Evolutionary conservation across 164 flowering plant species (phyloP), one percentile per base, ranked within the genome.

Genomic region (Buxus sempervirens): DNA sequence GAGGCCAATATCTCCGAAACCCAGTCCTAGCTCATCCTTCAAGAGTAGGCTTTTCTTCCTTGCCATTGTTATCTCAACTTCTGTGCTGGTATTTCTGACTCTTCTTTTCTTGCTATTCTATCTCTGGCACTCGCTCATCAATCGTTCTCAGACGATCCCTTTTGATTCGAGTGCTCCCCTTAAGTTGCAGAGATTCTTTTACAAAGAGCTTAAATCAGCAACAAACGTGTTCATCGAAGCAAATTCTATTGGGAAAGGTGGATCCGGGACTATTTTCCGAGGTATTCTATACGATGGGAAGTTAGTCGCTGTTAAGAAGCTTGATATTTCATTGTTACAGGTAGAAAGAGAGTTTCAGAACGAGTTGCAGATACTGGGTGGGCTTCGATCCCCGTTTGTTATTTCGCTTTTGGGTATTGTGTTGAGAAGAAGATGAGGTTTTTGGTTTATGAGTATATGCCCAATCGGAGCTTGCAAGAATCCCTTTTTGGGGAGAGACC

Each of bases 351-450:
- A 95, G 82, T 94, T 94, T 62, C 97, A 85, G 70, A 96, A 88
- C 68, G 99, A 96, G 87, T 54, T 93, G 62, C 89, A 84, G 81
- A 83, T 93, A 32, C 90, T 96, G 9, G 89, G 1, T 81, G n/a
- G n/a, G n/a, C n/a, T n/a, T n/a, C n/a, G n/a, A n/a, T n/a, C n/a
- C n/a, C n/a, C n/a, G n/a, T n/a, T 83, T 70, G 64, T 93, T 49
- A 95, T 96, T 15, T 72, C 88, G 3, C 83, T 93, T 7, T 69
- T 96, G 99, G 99, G 0, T 96, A 82, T 65, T 93, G 95, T 69
- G 79, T 84, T 23, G 89, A 85, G 62, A 83, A 81, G 76, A 78
- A 69, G 24, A 76, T 75, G 58, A 74, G 89, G 58, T 61, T 91
- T 21, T 71, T 96, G n/a, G n/a, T n/a, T n/a, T n/a, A n/a, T n/a